Conservation (phyloP, 371 early-diverging fungal genomes). For the Mortierella polycephala region DNA sequence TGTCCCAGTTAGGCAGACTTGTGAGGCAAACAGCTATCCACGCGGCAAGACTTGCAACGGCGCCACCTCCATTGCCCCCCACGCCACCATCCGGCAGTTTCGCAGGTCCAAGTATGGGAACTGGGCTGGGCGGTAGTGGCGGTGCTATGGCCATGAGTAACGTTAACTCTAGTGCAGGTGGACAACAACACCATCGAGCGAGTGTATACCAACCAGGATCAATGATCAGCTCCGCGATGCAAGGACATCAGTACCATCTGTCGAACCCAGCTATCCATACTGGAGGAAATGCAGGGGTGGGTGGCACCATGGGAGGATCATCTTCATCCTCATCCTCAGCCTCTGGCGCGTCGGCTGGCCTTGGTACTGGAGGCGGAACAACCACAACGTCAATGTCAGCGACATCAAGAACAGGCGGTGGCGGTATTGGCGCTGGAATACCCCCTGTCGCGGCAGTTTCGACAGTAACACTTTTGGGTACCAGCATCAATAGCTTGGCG, state of each 20-base stretch:
- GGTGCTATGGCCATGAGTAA: not conserved
- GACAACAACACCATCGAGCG: slow-evolving; percentile 12
- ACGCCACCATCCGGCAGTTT: slow-evolving; percentile 32
- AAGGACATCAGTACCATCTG: slow-evolving; percentile 30
- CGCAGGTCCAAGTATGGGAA: not conserved
- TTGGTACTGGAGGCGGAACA: not conserved
- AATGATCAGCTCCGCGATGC: slow-evolving; percentile 25
- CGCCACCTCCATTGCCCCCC: slow-evolving; percentile 44
- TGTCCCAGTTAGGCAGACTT: slow-evolving; percentile 78
- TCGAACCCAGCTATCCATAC: slow-evolving; percentile 10
- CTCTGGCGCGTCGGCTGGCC: not conserved
- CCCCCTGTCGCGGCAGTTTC: not conserved
- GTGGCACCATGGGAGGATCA: not conserved
- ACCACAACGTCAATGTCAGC: slow-evolving; percentile 1
- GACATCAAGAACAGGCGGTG: not conserved
- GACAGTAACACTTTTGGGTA: slow-evolving; percentile 1
- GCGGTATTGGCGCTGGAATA: not conserved
- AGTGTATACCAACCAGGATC: slow-evolving; percentile 9
- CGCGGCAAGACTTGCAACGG: slow-evolving; percentile 53
- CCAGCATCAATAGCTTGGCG: slow-evolving; percentile 14
- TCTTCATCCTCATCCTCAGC: not conserved
- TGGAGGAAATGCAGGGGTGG: not conserved
- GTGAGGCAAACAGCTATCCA: slow-evolving; percentile 88
- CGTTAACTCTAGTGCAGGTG: slow-evolving; percentile 2
- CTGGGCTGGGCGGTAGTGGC: not conserved